Conservation (phyloP, 2,329 filamentous ascomycete species). For the Aspergillus sp. region DNA sequence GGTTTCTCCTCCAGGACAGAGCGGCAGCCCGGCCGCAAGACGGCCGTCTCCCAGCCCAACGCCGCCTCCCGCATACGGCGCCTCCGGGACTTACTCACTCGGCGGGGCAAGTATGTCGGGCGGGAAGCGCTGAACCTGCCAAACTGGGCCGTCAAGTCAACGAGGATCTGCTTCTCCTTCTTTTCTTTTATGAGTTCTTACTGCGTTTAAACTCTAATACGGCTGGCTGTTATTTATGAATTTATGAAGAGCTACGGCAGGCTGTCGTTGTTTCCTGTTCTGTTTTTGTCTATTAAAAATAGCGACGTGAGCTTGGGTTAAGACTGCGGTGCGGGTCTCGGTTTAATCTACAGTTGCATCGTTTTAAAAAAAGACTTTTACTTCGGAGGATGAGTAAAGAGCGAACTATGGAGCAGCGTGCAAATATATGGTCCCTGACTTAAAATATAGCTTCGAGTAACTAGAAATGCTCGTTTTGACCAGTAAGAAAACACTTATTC, state of each 20-base stretch:
- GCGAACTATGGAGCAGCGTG: neutral
- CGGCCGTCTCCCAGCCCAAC: conserved; percentile 36
- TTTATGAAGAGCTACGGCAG: neutral
- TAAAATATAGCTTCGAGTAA: neutral
- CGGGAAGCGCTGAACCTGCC: conserved; percentile 25
- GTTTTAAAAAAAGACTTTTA: neutral
- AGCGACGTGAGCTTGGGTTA: neutral
- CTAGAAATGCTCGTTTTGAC: neutral
- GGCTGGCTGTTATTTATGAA: neutral
- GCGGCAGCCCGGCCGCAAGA: conserved; percentile 25
- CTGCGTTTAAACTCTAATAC: neutral
- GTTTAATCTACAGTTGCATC: neutral
- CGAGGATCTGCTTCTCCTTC: neutral
- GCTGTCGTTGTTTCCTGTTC: neutral
- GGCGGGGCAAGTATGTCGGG: conserved; percentile 33
- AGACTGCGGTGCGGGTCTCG: neutral
- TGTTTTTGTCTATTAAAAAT: neutral
- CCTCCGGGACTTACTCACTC: conserved; percentile 35
- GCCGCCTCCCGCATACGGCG: conserved; percentile 43
- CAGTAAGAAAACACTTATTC: neutral
- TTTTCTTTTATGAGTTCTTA: neutral
- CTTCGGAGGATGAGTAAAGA: neutral
- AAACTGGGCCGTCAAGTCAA: neutral
- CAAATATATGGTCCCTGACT: neutral
- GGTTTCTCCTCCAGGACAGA: conserved; percentile 22